Evolutionary conservation across 2,329 filamentous ascomycete species (phyloP), one percentile per base, ranked within the genome.

Genomic region (Hypomyces rosellus): DNA sequence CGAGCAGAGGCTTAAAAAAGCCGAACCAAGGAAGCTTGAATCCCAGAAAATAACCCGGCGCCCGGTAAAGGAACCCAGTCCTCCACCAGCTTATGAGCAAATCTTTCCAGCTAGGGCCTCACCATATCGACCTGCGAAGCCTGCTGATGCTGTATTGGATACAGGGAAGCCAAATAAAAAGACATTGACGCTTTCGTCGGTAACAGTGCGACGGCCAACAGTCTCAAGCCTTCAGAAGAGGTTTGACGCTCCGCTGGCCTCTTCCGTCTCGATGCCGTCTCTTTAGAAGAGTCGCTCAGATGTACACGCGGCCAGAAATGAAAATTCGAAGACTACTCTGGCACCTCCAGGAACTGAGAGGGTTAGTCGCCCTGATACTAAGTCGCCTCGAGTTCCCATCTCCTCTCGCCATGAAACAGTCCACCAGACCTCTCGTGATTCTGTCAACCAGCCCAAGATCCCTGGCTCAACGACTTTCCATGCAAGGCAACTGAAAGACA

Each of bases 211-310:
- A 7, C 45, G 42, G 14, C 44, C 54, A 7, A 57, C 41, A 5
- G 45, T 59, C 9, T 58, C 57, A 2, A 58, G 37, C 25, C 56
- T 63, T 25, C 58, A 57, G 44, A 55, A 54, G 30, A 57, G 46
- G 22, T 59, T 61, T 39, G 59, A 61, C 20, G 25, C 45, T 5
- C 54, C 57, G 25, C 49, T 48, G 18, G 34, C 49, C 20, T 46
- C 50, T 4, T 39, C 50, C 11, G 16, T 44, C 4, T 48, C 53
- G n/a, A 34, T 56, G 46, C 18, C 57, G 30, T 48, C 53, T 4
- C 13, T 47, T 33, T 52, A 52, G 30, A 55, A 41, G 18, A 57
- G 47, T 16, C 46, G 42, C 12, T 18, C 16, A 33, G 38, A 44
- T 16, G 25, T 37, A 48, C 46, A 30, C 33, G n/a, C 33, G 14